Evolutionary conservation across 176 grass and related monocot genomes (phyloP).

Genomic region (Rhipidocladum racemiflorum): DNA sequence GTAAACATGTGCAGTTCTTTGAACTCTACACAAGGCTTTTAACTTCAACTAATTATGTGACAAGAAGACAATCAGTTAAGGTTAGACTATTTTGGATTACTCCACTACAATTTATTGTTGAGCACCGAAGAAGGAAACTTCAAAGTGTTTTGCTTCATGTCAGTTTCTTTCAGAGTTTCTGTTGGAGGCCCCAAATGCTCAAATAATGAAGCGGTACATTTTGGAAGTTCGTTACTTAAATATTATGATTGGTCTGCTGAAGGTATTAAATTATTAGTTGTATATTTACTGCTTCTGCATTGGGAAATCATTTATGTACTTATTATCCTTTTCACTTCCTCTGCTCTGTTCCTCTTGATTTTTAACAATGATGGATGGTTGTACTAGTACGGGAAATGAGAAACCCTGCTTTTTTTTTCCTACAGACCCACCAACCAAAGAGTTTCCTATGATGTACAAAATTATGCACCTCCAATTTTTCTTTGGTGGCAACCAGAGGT

Average conservation of each 20-base stretch:
- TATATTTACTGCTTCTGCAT: slow-evolving; percentile 3
- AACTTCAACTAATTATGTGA: slow-evolving; percentile 90
- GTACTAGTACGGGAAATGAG: slow-evolving; percentile 11
- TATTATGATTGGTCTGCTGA: slow-evolving; percentile 75
- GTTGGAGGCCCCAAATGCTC: slow-evolving; percentile 81
- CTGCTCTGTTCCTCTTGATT: background rate
- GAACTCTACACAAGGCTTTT: slow-evolving; percentile 81
- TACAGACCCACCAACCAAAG: background rate
- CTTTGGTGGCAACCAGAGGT: slow-evolving; percentile 14
- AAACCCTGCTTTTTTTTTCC: slow-evolving; percentile 13
- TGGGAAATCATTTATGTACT: slow-evolving; percentile 8
- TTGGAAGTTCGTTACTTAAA: slow-evolving; percentile 74
- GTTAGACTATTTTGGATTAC: slow-evolving; percentile 41
- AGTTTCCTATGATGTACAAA: background rate
- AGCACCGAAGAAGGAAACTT: slow-evolving; percentile 7
- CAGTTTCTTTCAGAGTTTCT: slow-evolving; percentile 99
- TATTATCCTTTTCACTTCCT: background rate
- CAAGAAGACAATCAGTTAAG: slow-evolving; percentile 97
- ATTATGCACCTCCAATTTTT: background rate
- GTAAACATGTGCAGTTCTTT: slow-evolving; percentile 80
- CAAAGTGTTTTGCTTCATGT: slow-evolving; percentile 19
- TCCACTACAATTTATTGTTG: slow-evolving; percentile 3
- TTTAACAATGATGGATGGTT: background rate
- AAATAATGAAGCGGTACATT: slow-evolving; percentile 98
- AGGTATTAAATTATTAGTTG: slow-evolving; percentile 60